Evolutionary conservation across 2,329 filamentous ascomycete genomes (phyloP), one percentile per base, ranked within the genome.

Genomic region (Xylaria arbuscula): DNA sequence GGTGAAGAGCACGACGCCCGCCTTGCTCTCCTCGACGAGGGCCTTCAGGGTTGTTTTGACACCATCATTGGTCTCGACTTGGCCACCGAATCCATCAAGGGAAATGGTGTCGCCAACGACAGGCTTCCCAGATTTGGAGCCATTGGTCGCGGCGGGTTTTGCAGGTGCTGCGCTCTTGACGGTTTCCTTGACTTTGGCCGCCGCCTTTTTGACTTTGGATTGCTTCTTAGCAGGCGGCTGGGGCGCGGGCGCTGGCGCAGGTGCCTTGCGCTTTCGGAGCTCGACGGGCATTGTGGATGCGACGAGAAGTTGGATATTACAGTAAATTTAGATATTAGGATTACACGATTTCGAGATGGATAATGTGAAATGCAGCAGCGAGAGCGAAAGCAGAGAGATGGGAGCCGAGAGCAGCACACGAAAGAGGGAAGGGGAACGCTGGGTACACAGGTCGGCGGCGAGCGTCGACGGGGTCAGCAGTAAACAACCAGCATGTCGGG

Each of bases 1-100:
- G 38, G 94, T 98, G 81, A 99, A 98, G 36, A 98, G 83, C 40
- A 97, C 93, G 51, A 98, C 92, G 32, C 95, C 96, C 42, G 88
- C 86, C 82, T 93, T 90, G 86, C 94, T 97, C 77, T 92, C 88
- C 60, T 93, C 91, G 57, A 98, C 87, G 28, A 99, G 89, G 74
- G 89, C 85, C 82, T 93, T 91, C 67, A 99, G 84, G 1, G 89
- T 93, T 6, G 92, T 94, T 82, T 91, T 92, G 62, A 86, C 83
- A 75, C 94, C 94, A 72, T 97, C 93, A 73, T 98, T 90, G 70
- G 91, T 96, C 84, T 96, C 89, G 71, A 99, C 83, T 77, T 96
- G 90, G 71, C 88, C 88, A 72, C 89, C 89, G 75, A 91, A 90
- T 67, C 80, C 83, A 50, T 88, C 86, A 54, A 90, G 84, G 70